A percentile compares a stretch with the other conserved stretches of the same genome.
Evolutionary conservation across 1,139 yeast species (phyloP).

Genomic region (Yamadazyma diospyri): DNA sequence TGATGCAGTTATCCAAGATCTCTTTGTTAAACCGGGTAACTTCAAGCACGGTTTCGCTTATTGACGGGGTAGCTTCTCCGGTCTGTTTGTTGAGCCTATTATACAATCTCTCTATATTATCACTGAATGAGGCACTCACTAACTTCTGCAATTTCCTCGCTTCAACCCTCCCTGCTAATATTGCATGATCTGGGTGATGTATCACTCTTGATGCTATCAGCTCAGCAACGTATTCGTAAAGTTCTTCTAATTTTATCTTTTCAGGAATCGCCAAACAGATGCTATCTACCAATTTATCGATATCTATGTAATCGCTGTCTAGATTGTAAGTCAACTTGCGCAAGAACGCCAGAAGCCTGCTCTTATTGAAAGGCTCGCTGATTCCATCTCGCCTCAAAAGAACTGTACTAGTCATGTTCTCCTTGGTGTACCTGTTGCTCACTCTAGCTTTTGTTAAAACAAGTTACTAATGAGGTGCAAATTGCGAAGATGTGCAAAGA

Average conservation of each 20-base stretch:
- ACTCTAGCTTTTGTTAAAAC: no score
- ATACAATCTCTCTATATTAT: slow-evolving; percentile 25
- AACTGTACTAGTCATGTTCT: no score
- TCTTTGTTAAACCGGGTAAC: slow-evolving; percentile 29
- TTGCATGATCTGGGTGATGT: slow-evolving; percentile 44
- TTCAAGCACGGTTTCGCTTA: slow-evolving; percentile 21
- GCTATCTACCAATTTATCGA: slow-evolving; percentile 21
- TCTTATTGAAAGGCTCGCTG: slow-evolving; percentile 1
- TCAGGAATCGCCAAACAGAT: slow-evolving; percentile 32
- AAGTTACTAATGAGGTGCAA: no score
- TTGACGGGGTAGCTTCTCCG: slow-evolving; percentile 10
- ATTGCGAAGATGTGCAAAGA: no score
- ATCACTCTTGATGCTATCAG: slow-evolving; percentile 43
- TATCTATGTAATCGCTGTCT: slow-evolving; percentile 17
- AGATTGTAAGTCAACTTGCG: slow-evolving; percentile 17
- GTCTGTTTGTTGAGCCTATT: slow-evolving; percentile 16
- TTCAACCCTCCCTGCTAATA: slow-evolving; percentile 47
- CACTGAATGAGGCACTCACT: slow-evolving; percentile 29
- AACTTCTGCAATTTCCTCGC: slow-evolving; percentile 29
- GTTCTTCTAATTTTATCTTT: slow-evolving; percentile 25
- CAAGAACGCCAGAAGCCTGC: slow-evolving; percentile 16
- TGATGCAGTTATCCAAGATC: slow-evolving; percentile 34
- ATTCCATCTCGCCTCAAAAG: slow-evolving; percentile 3
- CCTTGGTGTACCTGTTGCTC: neutral
- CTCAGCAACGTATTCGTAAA: slow-evolving; percentile 41